Conservation (phyloP, 2,329 filamentous ascomycete species). For the Diaporthe citrichinensis region DNA sequence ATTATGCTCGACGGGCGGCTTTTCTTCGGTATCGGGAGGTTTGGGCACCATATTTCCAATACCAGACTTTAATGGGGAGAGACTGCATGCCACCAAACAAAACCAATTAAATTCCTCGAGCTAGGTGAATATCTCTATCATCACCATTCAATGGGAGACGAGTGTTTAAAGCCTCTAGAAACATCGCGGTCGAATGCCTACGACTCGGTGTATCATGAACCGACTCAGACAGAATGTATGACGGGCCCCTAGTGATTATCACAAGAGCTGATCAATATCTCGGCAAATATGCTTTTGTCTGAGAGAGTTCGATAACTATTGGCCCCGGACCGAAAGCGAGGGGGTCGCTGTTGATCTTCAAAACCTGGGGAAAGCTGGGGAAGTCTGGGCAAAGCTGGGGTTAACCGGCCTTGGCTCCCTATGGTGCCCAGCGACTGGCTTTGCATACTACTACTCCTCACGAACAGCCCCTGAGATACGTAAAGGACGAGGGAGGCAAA, state of each 20-base stretch:
- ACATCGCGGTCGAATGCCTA: neutral
- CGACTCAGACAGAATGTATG: neutral
- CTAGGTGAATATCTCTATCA: rapidly evolving
- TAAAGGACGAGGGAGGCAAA: neutral
- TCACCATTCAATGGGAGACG: neutral
- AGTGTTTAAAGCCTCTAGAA: neutral
- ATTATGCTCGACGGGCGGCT: neutral
- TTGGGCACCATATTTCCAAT: neutral
- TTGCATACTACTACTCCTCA: neutral
- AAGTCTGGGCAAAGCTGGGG: slow-evolving; percentile 5
- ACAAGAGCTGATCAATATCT: neutral
- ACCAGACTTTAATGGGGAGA: neutral
- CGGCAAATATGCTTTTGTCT: neutral
- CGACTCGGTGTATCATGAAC: neutral
- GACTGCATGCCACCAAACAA: neutral
- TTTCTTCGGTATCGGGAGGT: neutral
- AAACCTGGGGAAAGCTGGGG: neutral
- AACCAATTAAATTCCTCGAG: neutral
- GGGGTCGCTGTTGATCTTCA: neutral
- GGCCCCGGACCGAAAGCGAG: neutral
- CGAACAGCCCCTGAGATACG: neutral
- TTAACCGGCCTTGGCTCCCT: neutral
- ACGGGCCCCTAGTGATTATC: neutral
- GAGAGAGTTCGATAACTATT: neutral
- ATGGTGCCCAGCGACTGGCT: neutral